Conservation (phyloP, 2,329 filamentous ascomycete genomes). For the Ophiostoma ulmi region DNA sequence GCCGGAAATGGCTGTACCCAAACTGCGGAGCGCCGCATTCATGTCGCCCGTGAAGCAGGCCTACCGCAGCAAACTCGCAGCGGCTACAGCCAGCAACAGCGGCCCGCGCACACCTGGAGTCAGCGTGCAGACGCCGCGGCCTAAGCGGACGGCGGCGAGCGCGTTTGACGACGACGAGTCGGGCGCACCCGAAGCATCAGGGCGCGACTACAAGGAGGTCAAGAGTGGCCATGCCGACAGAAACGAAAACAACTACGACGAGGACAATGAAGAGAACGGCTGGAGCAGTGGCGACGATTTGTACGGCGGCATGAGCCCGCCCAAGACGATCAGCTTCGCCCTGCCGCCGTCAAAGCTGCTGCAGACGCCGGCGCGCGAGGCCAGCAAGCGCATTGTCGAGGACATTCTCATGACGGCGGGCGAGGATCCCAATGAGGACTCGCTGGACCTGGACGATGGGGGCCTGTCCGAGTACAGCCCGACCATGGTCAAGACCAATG, state of each 20-base stretch:
- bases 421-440: conserved; percentile 40
- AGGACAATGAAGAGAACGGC: conserved; percentile 44
- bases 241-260: not conserved
- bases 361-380: conserved; percentile 80
- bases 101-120: conserved; percentile 71
- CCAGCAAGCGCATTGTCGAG: conserved; percentile 74
- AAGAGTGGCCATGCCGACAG: not conserved
- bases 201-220: not conserved
- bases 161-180: conserved; percentile 18
- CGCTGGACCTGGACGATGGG: conserved; percentile 41
- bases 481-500: conserved; percentile 60
- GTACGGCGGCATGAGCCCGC: conserved; percentile 75
- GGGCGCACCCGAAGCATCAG: not conserved
- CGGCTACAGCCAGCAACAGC: conserved; percentile 33
- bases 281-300: conserved; percentile 72
- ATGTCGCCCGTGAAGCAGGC: conserved; percentile 59
- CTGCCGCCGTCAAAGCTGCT: conserved; percentile 70
- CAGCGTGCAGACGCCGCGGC: conserved; percentile 72
- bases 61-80: conserved; percentile 40
- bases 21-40: conserved; percentile 80
- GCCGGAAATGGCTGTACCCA: conserved; percentile 73
- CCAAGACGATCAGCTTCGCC: conserved; percentile 87
- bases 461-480: conserved; percentile 51
- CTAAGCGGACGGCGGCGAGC: conserved; percentile 35
- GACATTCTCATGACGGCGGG: conserved; percentile 74